Evolutionary conservation across 2,329 filamentous ascomycete species (phyloP), one percentile per base, ranked within the genome.

Genomic region (Alternaria burnsii): DNA sequence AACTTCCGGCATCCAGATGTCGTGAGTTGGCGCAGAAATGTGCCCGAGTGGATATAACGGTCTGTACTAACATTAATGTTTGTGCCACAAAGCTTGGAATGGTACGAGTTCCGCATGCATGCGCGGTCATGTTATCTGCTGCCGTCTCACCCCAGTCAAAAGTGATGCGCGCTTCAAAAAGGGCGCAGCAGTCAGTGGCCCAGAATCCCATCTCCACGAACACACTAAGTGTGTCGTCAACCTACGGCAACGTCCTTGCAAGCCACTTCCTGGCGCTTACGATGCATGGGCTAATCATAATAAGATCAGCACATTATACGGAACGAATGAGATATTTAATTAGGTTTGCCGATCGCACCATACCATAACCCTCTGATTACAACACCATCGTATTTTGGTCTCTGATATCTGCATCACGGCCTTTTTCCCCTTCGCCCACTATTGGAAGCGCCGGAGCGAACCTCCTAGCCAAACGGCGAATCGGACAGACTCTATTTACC

Each of bases 1-100:
- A 58, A 50, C 16, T 55, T 59, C 50, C 58, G 56, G 52, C 47
- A 42, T 44, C 34, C 48, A 44, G 24, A 43, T 52, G 30, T 32
- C 20, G 41, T 55, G 40, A 42, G 22, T n/a, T 36, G 22, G 26
- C 46, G 46, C 22, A 34, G 30, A 48, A 34, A 24, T 20, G 46
- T 11, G 46, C 30, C 34, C 32, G 46, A 50, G 14, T 38, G 46
- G 46, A 50, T 38, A 38, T 36, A 50, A 50, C 46, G 22, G 30
- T 36, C 10, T 34, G 14, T 24, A 16, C 46, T 50, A 50, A 50
- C 12, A 22, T 50, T 38, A 5, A 36, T 18, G 46, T 18, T 20
- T 34, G 46, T 36, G 46, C 46, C 30, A 50, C 32, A 50, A 50
- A n/a, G 46, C 46, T 36, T 50, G 32, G 46, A 36, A 36, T 50